A percentile compares a stretch with the other conserved stretches of the same genome.
These are phyloP conservation scores for Yamadazyma triangularis DNA, from an alignment of 1,139 yeast genomes.

Conservation along the genomic window DNA sequence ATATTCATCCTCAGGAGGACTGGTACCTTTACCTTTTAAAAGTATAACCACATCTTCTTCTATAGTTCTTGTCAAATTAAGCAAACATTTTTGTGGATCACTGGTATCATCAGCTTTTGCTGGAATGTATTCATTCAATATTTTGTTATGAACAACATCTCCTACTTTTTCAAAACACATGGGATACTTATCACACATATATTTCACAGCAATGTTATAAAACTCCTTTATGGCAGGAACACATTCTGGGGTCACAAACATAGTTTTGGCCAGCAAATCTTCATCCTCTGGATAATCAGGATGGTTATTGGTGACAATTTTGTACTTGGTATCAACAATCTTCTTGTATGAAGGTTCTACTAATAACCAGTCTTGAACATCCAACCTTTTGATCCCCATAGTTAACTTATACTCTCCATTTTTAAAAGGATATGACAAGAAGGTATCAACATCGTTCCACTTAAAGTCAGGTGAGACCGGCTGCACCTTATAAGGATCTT, in stretches of 20 bases:
- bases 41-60: constrained; percentile 69
- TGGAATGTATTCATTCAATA: constrained; percentile 39
- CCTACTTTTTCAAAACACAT: constrained; percentile 40
- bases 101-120: constrained; percentile 14
- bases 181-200: constrained; percentile 57
- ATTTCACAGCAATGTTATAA: constrained; percentile 45
- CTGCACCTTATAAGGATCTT: too few relatives aligned
- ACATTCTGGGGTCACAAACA: constrained; percentile 38
- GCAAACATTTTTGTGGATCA: constrained; percentile 32
- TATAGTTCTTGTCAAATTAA: constrained; percentile 41
- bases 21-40: constrained; percentile 41
- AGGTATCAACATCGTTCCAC: constrained; percentile 15
- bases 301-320: constrained; percentile 34
- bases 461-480: constrained; percentile 13
- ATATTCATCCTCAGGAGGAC: constrained; percentile 49
- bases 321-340: constrained; percentile 39
- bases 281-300: constrained; percentile 30
- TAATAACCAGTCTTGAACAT: constrained; percentile 59
- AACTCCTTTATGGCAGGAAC: constrained; percentile 52
- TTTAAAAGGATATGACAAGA: constrained; percentile 34
- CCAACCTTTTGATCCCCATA: constrained; percentile 58
- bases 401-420: constrained; percentile 60
- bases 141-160: constrained; percentile 33
- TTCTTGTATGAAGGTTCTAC: constrained; percentile 60
- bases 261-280: constrained; percentile 25